Percentiles rank a stretch among this genome's conserved stretches.
phyloP scores from a whole-genome alignment of 139 green algal species.

The Picochlorum sp. region DNA sequence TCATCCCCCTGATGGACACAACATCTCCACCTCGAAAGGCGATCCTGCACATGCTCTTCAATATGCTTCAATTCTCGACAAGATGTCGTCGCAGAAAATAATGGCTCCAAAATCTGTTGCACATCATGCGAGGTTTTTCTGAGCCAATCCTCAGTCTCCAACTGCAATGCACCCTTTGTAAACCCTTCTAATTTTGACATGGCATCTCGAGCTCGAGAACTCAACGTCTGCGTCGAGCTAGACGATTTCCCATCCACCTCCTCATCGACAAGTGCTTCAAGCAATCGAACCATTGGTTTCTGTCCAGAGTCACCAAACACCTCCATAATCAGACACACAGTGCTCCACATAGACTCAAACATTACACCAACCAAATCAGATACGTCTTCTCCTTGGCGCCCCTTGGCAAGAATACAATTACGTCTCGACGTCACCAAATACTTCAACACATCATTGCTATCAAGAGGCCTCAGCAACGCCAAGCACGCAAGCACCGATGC shows the following conservation, averaged over 20 bases:
- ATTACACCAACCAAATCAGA: background rate
- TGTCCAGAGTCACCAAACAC: too few relatives aligned
- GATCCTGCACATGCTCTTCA: background rate
- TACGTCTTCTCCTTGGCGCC: conserved; percentile 9
- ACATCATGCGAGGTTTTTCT: background rate
- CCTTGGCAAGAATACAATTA: conserved; percentile 23
- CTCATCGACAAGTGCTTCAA: too few relatives aligned
- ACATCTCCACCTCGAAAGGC: background rate
- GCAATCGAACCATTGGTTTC: too few relatives aligned
- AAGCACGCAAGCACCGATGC: conserved; percentile 14
- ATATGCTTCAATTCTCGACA: background rate
- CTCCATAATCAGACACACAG: too few relatives aligned
- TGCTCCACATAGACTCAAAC: too few relatives aligned
- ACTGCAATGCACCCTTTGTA: background rate
- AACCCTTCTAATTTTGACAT: background rate
- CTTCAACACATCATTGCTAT: conserved; percentile 37
- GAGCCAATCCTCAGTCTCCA: background rate
- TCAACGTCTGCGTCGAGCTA: background rate
- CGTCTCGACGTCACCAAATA: conserved; percentile 32
- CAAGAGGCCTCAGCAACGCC: conserved; percentile 24
- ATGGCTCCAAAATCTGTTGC: background rate
- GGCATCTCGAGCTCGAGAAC: background rate
- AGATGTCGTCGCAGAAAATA: background rate
- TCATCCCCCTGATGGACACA: background rate
- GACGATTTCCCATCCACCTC: background rate